Evolutionary conservation across 23 red algal genomes (phyloP).

Genomic region (Cyanidium caldarium): DNA sequence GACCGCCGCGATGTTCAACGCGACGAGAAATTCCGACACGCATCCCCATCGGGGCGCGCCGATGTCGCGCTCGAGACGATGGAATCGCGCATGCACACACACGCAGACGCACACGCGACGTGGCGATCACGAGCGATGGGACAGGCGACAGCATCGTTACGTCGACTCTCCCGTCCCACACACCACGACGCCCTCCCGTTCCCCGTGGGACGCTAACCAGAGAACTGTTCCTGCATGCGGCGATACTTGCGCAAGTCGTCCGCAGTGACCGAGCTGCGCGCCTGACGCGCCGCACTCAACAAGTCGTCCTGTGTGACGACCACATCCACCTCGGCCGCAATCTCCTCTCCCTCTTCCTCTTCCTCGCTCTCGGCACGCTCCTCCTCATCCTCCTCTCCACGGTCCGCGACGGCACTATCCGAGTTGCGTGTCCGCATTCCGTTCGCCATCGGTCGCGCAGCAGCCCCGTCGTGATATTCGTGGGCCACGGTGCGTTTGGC

Average conservation of each 20-base stretch:
- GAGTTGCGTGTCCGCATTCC: not conserved
- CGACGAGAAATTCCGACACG: too few species aligned
- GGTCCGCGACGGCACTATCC: not conserved
- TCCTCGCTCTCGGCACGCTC: not conserved
- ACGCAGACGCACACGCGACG: too few species aligned
- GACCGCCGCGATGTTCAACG: too few species aligned
- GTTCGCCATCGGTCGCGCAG: not conserved
- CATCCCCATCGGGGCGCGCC: too few species aligned
- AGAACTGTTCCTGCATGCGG: not conserved
- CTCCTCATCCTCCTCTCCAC: not conserved
- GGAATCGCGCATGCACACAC: too few species aligned
- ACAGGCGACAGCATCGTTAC: too few species aligned
- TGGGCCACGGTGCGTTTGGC: slow-evolving; percentile 5
- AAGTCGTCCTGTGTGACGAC: not conserved
- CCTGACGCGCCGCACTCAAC: not conserved
- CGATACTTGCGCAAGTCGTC: not conserved
- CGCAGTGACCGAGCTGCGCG: not conserved
- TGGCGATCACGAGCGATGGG: too few species aligned
- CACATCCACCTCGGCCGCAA: not conserved
- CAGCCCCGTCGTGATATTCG: too few species aligned
- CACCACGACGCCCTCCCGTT: too few species aligned
- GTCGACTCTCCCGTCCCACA: too few species aligned
- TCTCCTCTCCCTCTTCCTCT: not conserved
- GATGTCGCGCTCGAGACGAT: too few species aligned
- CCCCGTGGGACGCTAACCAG: too few species aligned